phyloP scores from a whole-genome alignment of 768 basidiomycete genomes.

The Suillus tomentosus region DNA sequence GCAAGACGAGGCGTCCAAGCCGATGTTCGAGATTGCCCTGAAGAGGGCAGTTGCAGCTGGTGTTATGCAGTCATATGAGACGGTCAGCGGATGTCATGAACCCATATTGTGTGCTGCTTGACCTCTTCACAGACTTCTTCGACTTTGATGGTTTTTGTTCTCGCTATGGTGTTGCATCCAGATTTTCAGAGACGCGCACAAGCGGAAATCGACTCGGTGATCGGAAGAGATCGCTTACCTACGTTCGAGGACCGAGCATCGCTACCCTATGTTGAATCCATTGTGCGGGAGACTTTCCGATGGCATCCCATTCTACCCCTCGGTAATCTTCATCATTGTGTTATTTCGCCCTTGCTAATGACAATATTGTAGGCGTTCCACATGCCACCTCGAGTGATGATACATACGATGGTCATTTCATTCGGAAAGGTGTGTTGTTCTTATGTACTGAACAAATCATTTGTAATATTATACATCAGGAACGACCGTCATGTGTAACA shows the following conservation, averaged over 20 bases:
- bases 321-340: neutral
- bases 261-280: neutral
- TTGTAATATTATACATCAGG: neutral
- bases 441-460: neutral
- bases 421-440: conserved; percentile 44
- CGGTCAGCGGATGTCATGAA: conserved; percentile 14
- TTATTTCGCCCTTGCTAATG: neutral
- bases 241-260: neutral
- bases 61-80: conserved; percentile 22
- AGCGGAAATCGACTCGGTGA: neutral
- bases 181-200: neutral
- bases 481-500: conserved; percentile 5
- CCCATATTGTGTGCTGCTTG: conserved; percentile 1
- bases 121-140: conserved; percentile 15
- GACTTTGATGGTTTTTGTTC: neutral
- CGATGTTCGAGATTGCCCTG: conserved; percentile 14
- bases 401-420: conserved; percentile 45
- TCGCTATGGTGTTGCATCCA: neutral
- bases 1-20: conserved; percentile 10
- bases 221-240: neutral
- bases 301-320: conserved; percentile 7
- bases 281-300: neutral
- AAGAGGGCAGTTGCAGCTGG: conserved; percentile 15
- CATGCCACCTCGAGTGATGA: conserved; percentile 38
- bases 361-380: conserved; percentile 13